These are phyloP conservation scores for Chimonanthus praecox DNA, from an alignment of 164 flowering plant genomes.

Conservation along the genomic window DNA sequence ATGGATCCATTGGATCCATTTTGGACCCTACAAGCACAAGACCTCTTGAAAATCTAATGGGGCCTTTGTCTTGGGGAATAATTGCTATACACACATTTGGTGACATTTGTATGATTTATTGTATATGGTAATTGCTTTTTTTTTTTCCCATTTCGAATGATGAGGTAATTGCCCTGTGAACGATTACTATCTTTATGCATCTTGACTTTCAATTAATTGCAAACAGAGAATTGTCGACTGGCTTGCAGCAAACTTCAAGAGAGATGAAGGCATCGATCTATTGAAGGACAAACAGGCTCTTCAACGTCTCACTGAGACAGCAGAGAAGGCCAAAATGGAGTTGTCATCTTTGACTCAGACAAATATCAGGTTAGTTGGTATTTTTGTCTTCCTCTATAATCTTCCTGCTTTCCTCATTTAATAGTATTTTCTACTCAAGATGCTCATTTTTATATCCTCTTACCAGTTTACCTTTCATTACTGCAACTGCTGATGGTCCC, in stretches of 20 bases:
- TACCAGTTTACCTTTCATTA: constrained; percentile 72
- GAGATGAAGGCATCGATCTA: constrained; percentile 74
- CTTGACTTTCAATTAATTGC: not conserved
- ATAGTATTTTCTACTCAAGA: too few relatives aligned
- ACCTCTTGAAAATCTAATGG: too few relatives aligned
- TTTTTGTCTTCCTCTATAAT: not conserved
- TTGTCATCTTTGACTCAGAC: constrained; percentile 48
- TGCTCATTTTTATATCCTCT: not conserved
- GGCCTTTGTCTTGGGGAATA: too few relatives aligned
- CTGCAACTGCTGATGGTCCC: constrained; percentile 83
- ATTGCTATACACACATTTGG: too few relatives aligned
- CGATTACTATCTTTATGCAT: not conserved
- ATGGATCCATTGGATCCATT: too few relatives aligned
- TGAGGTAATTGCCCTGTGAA: too few relatives aligned
- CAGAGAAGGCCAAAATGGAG: constrained; percentile 60
- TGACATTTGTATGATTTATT: not conserved
- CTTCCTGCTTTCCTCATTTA: too few relatives aligned
- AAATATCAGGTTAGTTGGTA: constrained; percentile 30
- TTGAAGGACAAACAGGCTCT: constrained; percentile 67
- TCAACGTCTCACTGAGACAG: constrained; percentile 46
- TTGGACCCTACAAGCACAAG: too few relatives aligned
- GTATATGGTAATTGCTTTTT: not conserved
- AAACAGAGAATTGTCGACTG: constrained; percentile 62
- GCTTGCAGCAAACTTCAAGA: constrained; percentile 68
- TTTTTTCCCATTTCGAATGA: not conserved